phyloP scores from a whole-genome alignment of 2,329 filamentous ascomycete species.

The Lasiodiplodia gonubiensis region DNA sequence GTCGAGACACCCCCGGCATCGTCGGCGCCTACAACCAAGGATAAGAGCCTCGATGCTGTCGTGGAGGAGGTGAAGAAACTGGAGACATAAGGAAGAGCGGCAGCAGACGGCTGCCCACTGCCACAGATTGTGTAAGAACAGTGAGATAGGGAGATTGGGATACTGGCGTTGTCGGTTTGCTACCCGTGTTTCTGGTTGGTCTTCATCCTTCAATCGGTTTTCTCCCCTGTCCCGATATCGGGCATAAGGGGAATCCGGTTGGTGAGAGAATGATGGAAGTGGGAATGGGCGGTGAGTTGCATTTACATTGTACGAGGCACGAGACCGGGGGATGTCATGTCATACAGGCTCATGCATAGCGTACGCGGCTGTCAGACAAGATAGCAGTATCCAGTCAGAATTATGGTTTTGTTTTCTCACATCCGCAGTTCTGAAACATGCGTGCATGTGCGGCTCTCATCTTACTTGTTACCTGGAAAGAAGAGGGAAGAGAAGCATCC shows the following conservation, averaged over 20 bases:
- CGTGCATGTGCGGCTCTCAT: neutral
- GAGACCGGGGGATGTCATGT: neutral
- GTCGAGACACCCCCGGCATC: conserved; percentile 3
- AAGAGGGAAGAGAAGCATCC: neutral
- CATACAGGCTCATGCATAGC: neutral
- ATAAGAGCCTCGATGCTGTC: neutral
- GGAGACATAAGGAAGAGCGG: neutral
- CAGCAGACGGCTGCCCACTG: neutral
- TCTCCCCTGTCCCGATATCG: neutral
- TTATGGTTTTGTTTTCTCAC: neutral
- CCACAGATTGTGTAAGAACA: neutral
- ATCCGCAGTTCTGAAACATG: neutral
- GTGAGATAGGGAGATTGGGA: neutral
- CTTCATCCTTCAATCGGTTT: neutral
- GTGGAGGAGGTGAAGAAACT: conserved; percentile 11
- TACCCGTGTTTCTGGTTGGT: neutral
- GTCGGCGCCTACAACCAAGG: neutral
- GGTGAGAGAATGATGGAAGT: neutral
- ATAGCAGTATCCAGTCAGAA: neutral
- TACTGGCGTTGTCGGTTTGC: neutral
- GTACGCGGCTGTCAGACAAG: conserved; percentile 8
- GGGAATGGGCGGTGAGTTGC: conserved; percentile 15
- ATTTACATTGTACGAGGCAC: conserved; percentile 17
- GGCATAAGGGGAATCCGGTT: neutral
- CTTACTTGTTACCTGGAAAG: neutral